Evolutionary conservation across 1,139 yeast genomes (phyloP).

Genomic region (Nadsonia commutata): DNA sequence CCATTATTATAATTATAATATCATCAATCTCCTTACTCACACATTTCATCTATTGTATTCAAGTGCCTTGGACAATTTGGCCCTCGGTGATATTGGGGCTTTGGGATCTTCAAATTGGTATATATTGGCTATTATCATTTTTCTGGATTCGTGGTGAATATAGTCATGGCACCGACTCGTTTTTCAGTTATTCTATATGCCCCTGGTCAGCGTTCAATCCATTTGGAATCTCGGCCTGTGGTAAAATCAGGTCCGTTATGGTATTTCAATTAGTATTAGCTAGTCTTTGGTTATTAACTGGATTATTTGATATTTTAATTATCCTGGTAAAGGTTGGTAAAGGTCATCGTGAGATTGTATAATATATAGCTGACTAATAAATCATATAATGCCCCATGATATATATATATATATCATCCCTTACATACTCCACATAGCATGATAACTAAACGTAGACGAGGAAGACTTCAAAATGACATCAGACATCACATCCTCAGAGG

Average conservation of each 20-base stretch:
- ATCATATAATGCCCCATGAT: too few relatives aligned
- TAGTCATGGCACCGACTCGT: neutral
- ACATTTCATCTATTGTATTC: constrained; percentile 19
- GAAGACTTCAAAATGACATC: too few relatives aligned
- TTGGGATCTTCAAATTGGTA: constrained; percentile 18
- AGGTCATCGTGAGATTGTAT: too few relatives aligned
- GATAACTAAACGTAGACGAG: too few relatives aligned
- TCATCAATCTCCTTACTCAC: constrained; percentile 18
- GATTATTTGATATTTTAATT: constrained; percentile 14
- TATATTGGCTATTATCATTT: constrained; percentile 18
- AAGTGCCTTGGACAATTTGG: too few relatives aligned
- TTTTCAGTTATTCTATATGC: constrained; percentile 11
- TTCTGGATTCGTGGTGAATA: constrained; percentile 18
- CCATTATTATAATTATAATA: too few relatives aligned
- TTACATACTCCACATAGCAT: too few relatives aligned
- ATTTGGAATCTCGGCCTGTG: constrained; percentile 19
- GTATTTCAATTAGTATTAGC: constrained; percentile 17
- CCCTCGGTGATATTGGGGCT: too few relatives aligned
- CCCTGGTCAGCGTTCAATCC: constrained; percentile 21
- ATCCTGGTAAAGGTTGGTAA: too few relatives aligned
- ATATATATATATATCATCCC: too few relatives aligned
- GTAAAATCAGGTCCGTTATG: constrained; percentile 19
- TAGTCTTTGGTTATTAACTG: constrained; percentile 17
- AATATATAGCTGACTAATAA: too few relatives aligned
- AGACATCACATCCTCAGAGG: too few relatives aligned